Evolutionary conservation across 1,284 basidiomycete species (phyloP).

Genomic region (Peniophora sp.): DNA sequence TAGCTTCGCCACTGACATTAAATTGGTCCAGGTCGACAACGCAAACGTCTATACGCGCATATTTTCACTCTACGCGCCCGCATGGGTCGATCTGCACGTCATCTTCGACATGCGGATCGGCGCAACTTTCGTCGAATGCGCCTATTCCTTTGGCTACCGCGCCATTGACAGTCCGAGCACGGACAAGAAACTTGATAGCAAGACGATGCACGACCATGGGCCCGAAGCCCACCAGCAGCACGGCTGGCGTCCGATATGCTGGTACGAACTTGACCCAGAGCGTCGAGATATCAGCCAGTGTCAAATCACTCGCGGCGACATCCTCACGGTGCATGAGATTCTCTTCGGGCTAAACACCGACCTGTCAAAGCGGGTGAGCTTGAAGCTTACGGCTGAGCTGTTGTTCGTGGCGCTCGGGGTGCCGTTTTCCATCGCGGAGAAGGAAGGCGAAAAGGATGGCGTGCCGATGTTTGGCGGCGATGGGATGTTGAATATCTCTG

Average conservation of each 20-base stretch:
- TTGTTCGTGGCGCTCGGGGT: background rate
- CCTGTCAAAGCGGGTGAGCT: background rate
- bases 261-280: background rate
- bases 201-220: no score
- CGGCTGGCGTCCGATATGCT: background rate
- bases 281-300: background rate
- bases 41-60: slow-evolving; percentile 3
- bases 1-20: no score
- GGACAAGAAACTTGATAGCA: no score
- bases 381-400: background rate
- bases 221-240: background rate
- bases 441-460: background rate
- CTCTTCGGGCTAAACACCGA: background rate
- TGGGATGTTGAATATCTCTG: background rate
- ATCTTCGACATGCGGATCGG: background rate
- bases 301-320: background rate
- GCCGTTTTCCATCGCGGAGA: background rate
- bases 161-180: background rate
- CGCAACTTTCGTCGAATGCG: background rate
- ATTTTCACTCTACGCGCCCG: background rate
- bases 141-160: background rate
- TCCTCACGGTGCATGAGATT: background rate
- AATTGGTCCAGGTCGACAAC: background rate
- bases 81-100: slow-evolving; percentile 1
- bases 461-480: background rate